Base-by-base conservation (phyloP, 2,329 filamentous ascomycete genomes). In the Penicillium psychrosexuale region DNA sequence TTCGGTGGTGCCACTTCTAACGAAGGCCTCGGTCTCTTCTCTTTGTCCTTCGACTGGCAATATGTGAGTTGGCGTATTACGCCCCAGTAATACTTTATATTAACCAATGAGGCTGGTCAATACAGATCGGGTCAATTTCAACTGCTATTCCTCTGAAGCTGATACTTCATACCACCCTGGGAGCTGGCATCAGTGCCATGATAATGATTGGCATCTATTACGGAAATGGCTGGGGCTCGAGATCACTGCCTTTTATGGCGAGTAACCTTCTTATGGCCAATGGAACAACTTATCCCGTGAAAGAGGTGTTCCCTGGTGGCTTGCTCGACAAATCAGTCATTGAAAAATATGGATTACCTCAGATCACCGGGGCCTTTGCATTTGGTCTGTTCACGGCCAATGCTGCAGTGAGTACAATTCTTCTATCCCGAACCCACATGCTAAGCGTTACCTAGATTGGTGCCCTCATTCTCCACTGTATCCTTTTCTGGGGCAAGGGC, bases 371-470 rank as follows among this genome's bases (percentile, higher is more conserved):
- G 1, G 75, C 67, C 1, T 83, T 83, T 61, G 80, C 80, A 0
- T 82, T 78, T 44, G 70, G 76, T 2, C 74, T 84, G 72, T 78
- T 84, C 56, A 83, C 83, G 71, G 80, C 81, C 2, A 83, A 84
- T 65, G 78, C 79, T 57, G 80, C 82, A 30, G 37, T 38, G 17
- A 22, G 37, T 38, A 12, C 13, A 6, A 38, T 22, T 3, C 17
- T 8, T 22, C 3, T 38, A 38, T 22, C 11, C 11, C 13, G 6
- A 22, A 22, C 3, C 3, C 17, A 37, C 8, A 19, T 9, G 2
- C 36, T 37, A 5, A 37, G 5, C 3, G 9, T 7, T 22, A 12
- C 8, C 11, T 13, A 38, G 37, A 84, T 84, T 47, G 82, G 82
- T 1, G 82, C 82, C 3, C 65, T 84, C 22, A 70, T 84, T 30